These are phyloP conservation scores for Leishmania aethiopica DNA, from an alignment of 208 protist species.

Conservation along the genomic window DNA sequence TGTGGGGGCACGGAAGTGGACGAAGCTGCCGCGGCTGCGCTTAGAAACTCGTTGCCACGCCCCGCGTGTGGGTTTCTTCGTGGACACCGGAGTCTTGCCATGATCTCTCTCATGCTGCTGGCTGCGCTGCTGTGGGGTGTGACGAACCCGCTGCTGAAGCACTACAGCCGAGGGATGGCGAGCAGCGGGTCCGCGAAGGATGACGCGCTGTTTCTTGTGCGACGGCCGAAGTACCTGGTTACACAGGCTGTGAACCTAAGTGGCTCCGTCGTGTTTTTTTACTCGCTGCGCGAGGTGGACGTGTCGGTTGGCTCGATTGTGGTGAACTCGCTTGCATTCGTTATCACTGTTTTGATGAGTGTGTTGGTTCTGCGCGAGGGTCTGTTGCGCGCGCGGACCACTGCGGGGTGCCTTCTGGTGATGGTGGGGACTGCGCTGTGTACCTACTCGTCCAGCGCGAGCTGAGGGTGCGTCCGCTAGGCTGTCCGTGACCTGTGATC, in stretches of 20 bases:
- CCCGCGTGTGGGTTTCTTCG: not conserved
- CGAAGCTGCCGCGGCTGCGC: not conserved
- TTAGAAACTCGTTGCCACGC: not conserved
- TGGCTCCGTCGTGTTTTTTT: conserved; percentile 83
- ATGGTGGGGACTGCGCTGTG: conserved; percentile 79
- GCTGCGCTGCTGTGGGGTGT: conserved; percentile 83
- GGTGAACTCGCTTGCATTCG: conserved; percentile 82
- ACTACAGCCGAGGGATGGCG: conserved; percentile 73
- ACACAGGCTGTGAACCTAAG: conserved; percentile 70
- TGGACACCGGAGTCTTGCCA: conserved; percentile 4
- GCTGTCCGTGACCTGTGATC: not conserved
- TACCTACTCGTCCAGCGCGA: conserved; percentile 50
- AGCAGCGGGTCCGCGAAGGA: conserved; percentile 50
- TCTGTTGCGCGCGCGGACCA: conserved; percentile 40
- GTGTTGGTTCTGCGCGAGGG: conserved; percentile 70
- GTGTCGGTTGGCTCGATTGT: conserved; percentile 86
- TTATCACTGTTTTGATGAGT: conserved; percentile 82
- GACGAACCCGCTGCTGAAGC: conserved; percentile 87
- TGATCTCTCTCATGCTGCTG: conserved; percentile 68
- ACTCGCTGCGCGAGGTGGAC: conserved; percentile 68
- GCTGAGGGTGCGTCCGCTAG: not conserved
- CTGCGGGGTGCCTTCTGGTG: conserved; percentile 59
- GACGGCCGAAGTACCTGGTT: conserved; percentile 71
- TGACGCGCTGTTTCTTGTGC: conserved; percentile 64
- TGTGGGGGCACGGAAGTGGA: not conserved